phyloP scores from a whole-genome alignment of 129 eudicot genomes.

The Oenanthe sinensis region DNA sequence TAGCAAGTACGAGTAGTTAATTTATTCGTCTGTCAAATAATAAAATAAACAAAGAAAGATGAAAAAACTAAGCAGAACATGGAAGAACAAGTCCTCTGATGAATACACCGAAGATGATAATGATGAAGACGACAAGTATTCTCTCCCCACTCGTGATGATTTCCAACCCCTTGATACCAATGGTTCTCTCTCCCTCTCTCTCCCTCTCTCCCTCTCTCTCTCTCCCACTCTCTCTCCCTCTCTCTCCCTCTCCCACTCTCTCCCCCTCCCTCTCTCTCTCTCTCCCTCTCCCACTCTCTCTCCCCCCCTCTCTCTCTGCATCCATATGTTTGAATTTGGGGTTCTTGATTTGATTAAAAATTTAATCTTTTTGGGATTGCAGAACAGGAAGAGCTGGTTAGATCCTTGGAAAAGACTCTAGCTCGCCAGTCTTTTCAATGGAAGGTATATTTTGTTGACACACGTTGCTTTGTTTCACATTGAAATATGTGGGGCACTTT shows the following conservation, averaged over 20 bases:
- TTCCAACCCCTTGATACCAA: slow-evolving; percentile 62
- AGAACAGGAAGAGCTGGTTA: slow-evolving; percentile 90
- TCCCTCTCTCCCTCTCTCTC: background rate
- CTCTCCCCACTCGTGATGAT: slow-evolving; percentile 80
- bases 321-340: background rate
- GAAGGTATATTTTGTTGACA: slow-evolving; percentile 38
- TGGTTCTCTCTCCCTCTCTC: slow-evolving; percentile 32
- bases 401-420: slow-evolving; percentile 55
- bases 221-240: background rate
- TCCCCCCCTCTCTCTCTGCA: slow-evolving; percentile 16
- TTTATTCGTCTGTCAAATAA: background rate
- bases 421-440: slow-evolving; percentile 68
- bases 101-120: slow-evolving; percentile 15
- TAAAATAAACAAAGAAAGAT: background rate
- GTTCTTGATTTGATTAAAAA: background rate
- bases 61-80: slow-evolving; percentile 48
- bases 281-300: slow-evolving; percentile 9
- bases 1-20: background rate
- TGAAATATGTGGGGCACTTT: background rate
- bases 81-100: slow-evolving; percentile 27
- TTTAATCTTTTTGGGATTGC: slow-evolving; percentile 10
- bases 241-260: slow-evolving; percentile 5
- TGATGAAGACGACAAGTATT: slow-evolving; percentile 41
- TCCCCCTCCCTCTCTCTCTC: slow-evolving; percentile 6
- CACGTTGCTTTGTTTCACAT: background rate